These are phyloP conservation scores for Fusarium sp. DNA, from an alignment of 2,329 filamentous ascomycete genomes.

Conservation along the genomic window DNA sequence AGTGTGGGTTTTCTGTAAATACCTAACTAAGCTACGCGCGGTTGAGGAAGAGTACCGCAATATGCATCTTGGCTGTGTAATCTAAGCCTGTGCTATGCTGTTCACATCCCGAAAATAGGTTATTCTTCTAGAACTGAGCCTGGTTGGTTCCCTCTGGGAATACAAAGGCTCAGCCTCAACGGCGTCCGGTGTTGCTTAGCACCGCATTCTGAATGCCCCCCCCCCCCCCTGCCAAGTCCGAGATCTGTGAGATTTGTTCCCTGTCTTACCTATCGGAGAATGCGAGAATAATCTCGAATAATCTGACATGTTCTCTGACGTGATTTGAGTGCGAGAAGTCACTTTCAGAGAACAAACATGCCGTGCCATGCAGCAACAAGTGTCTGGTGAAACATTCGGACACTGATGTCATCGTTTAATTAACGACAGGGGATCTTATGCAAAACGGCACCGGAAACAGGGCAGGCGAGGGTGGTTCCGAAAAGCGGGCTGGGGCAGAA, in stretches of 20 bases:
- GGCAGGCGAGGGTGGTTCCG: not conserved
- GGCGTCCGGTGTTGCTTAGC: constrained; percentile 20
- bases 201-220: constrained; percentile 2
- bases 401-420: constrained; percentile 36
- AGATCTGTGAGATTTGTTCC: constrained; percentile 14
- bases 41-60: not conserved
- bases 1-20: constrained; percentile 1
- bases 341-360: not conserved
- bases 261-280: not conserved
- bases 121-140: constrained; percentile 19
- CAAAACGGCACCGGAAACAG: constrained; percentile 1
- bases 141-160: constrained; percentile 34
- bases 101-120: constrained; percentile 16
- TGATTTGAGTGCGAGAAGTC: constrained; percentile 15
- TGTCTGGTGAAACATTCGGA: constrained; percentile 14
- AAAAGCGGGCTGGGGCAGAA: constrained; percentile 5
- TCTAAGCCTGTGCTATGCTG: constrained; percentile 12
- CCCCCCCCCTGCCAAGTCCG: constrained; percentile 15
- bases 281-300: constrained; percentile 29
- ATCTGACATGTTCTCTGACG: constrained; percentile 6
- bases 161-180: constrained; percentile 30
- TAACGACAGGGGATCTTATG: constrained; percentile 20
- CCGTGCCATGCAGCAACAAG: constrained; percentile 1
- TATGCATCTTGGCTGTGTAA: constrained; percentile 28
- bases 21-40: too few relatives aligned